Percentiles rank a stretch among this genome's conserved stretches.
phyloP scores from a whole-genome alignment of 208 protist genomes.

The Wallacemonas collosoma region DNA sequence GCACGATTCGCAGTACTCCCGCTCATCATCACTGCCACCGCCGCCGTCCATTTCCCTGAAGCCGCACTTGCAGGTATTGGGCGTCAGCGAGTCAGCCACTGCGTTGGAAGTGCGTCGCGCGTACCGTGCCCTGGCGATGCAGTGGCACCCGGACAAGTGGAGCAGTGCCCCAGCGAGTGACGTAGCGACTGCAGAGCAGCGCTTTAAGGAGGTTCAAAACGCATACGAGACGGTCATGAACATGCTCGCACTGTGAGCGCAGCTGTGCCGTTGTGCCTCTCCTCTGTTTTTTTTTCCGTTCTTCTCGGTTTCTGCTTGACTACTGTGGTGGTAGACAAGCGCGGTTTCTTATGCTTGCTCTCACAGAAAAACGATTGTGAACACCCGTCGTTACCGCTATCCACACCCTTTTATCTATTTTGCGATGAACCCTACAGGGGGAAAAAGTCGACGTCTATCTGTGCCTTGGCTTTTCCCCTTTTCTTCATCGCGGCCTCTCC shows the following conservation, averaged over 20 bases:
- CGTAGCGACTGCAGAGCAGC: conserved; percentile 47
- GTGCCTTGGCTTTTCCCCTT: too few species aligned
- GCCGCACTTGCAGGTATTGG: not conserved
- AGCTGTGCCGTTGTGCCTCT: not conserved
- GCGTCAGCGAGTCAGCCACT: conserved; percentile 22
- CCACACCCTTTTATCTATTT: too few species aligned
- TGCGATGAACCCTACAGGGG: too few species aligned
- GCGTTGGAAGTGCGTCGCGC: conserved; percentile 17
- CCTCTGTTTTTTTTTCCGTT: not conserved
- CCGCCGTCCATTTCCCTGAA: not conserved
- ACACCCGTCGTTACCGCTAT: too few species aligned
- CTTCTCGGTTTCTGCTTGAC: not conserved
- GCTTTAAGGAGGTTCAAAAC: conserved; percentile 68
- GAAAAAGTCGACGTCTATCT: too few species aligned
- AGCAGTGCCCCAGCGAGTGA: conserved; percentile 33
- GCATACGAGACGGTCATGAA: conserved; percentile 71
- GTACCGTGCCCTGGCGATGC: conserved; percentile 68
- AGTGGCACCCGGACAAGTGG: conserved; percentile 82
- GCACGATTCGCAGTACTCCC: too few species aligned
- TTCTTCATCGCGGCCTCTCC: too few species aligned
- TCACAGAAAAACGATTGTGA: too few species aligned
- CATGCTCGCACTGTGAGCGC: conserved; percentile 12
- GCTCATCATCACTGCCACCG: not conserved
- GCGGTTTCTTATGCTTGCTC: too few species aligned
- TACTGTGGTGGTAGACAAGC: too few species aligned